Evolutionary conservation across 805 yeast species (phyloP).

Genomic region (Nakazawaea holstii): DNA sequence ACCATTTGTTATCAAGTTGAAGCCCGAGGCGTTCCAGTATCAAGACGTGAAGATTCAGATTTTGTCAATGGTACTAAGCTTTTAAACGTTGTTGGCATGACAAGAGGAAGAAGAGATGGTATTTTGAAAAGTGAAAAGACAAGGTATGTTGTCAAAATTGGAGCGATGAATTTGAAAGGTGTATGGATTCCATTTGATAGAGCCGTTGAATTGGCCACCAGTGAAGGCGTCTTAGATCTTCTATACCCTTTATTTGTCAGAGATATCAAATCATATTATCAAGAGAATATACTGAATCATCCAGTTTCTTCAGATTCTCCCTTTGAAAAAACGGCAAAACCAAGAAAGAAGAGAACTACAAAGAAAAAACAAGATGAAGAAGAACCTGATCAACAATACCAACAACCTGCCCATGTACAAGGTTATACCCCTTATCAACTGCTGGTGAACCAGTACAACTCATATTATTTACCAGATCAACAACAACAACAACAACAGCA

Average conservation of each 20-base stretch:
- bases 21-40: conserved; percentile 74
- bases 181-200: conserved; percentile 89
- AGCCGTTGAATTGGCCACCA: conserved; percentile 75
- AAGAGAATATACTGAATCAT: conserved; percentile 2
- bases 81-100: conserved; percentile 80
- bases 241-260: conserved; percentile 68
- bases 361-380: conserved; percentile 5
- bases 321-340: not conserved
- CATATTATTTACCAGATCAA: not conserved
- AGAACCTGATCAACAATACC: not conserved
- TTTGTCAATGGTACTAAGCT: conserved; percentile 84
- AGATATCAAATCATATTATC: conserved; percentile 46
- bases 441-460: not conserved
- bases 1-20: conserved; percentile 83
- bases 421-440: not conserved
- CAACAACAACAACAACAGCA: not conserved
- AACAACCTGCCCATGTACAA: not conserved
- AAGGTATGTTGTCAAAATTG: conserved; percentile 78
- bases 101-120: conserved; percentile 84
- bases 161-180: conserved; percentile 84
- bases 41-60: conserved; percentile 78
- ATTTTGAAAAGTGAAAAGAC: conserved; percentile 71
- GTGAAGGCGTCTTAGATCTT: conserved; percentile 66
- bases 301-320: not conserved
- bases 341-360: conserved; percentile 1